Percentiles rank a stretch among this genome's conserved stretches.
Evolutionary conservation across 345 rosid species (phyloP).

Genomic region (Diplotaxis tenuifolia): DNA sequence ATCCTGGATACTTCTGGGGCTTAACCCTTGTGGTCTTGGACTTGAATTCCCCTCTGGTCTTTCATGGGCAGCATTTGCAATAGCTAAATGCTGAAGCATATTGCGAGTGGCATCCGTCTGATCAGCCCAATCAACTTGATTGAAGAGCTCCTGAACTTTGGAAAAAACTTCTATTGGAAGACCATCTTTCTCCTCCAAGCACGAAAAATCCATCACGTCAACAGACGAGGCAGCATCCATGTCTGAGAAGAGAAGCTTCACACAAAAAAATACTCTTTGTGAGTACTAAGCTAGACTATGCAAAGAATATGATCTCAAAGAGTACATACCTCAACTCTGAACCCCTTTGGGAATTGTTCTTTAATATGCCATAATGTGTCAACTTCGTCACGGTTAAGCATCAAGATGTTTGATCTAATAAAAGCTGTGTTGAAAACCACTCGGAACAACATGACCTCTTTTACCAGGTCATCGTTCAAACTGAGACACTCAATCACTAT

Average conservation of each 20-base stretch:
- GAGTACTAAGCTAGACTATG: slow-evolving; percentile 26
- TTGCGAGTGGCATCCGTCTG: slow-evolving; percentile 70
- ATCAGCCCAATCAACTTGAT: slow-evolving; percentile 75
- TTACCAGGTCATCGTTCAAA: slow-evolving; percentile 72
- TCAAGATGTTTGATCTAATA: slow-evolving; percentile 90
- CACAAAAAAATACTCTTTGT: slow-evolving; percentile 36
- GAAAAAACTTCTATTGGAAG: slow-evolving; percentile 89
- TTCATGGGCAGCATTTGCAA: slow-evolving; percentile 53
- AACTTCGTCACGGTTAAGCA: slow-evolving; percentile 87
- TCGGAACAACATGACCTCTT: slow-evolving; percentile 77
- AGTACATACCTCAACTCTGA: slow-evolving; percentile 83
- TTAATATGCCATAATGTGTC: slow-evolving; percentile 81
- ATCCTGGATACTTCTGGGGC: slow-evolving; percentile 45
- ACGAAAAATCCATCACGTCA: slow-evolving; percentile 53
- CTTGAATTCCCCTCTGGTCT: slow-evolving; percentile 42
- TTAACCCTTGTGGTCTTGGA: slow-evolving; percentile 42
- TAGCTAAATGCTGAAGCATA: slow-evolving; percentile 72
- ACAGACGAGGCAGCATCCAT: slow-evolving; percentile 81
- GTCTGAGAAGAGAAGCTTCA: slow-evolving; percentile 92
- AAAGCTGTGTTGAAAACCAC: slow-evolving; percentile 91
- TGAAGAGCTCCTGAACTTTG: slow-evolving; percentile 89
- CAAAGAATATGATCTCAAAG: not conserved
- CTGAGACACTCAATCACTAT: slow-evolving; percentile 84
- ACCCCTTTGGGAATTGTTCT: slow-evolving; percentile 78
- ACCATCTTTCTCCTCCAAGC: slow-evolving; percentile 80